Evolutionary conservation across 202 grass and related monocot species (phyloP).

Genomic region (Brachypodium distachyon): DNA sequence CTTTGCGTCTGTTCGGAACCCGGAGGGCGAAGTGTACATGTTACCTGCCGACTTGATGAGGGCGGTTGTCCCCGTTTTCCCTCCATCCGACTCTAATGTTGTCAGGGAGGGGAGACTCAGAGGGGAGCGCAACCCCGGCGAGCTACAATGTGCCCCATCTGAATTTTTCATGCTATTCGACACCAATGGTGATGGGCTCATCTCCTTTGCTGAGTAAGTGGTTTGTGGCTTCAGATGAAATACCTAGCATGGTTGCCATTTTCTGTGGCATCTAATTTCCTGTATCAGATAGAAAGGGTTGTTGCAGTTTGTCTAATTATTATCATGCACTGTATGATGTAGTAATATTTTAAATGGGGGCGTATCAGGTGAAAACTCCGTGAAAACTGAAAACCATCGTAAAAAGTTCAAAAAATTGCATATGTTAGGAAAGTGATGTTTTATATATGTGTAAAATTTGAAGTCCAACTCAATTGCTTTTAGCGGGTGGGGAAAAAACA

Average conservation of each 20-base stretch:
- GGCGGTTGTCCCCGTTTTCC: constrained; percentile 75
- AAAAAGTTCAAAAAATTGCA: no score
- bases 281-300: background rate
- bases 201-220: constrained; percentile 96
- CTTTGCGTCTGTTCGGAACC: constrained; percentile 57
- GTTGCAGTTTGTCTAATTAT: background rate
- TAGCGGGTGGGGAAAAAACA: no score
- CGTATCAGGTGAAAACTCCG: no score
- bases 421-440: no score
- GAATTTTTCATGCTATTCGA: constrained; percentile 91
- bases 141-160: constrained; percentile 68
- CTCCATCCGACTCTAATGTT: constrained; percentile 73
- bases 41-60: constrained; percentile 81
- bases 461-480: no score
- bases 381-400: no score
- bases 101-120: constrained; percentile 68
- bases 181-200: constrained; percentile 87
- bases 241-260: background rate
- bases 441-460: no score
- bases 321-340: background rate
- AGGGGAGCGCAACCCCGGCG: constrained; percentile 67
- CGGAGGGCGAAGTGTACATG: constrained; percentile 71
- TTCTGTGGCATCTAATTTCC: background rate
- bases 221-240: background rate
- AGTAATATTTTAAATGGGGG: no score